phyloP scores from a whole-genome alignment of 2,329 filamentous ascomycete species.

The Lecanicillium sp. region DNA sequence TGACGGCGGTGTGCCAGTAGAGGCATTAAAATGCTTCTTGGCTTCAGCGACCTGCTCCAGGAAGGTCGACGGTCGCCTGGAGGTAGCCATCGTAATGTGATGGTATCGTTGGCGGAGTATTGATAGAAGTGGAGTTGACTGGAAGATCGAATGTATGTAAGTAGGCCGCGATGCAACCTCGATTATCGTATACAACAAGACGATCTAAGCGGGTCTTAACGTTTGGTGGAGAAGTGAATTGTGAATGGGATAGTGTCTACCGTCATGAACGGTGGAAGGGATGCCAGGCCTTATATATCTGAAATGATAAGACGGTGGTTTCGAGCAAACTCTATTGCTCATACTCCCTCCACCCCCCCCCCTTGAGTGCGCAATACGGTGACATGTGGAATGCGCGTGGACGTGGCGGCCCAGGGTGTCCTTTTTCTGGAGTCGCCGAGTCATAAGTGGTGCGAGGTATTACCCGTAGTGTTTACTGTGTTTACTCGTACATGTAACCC shows the following conservation, averaged over 20 bases:
- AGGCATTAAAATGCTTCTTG: conserved; percentile 20
- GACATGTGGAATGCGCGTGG: no score
- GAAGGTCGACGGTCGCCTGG: conserved; percentile 13
- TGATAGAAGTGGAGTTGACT: no score
- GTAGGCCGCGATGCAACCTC: background rate
- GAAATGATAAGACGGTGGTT: no score
- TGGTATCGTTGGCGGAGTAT: conserved; percentile 1
- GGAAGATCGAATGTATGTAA: background rate
- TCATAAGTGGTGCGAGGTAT: no score
- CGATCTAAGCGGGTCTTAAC: background rate
- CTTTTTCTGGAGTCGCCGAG: no score
- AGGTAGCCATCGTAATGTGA: conserved; percentile 8
- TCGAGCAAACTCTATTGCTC: no score
- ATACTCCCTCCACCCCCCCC: no score
- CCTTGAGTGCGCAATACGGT: no score
- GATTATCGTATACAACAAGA: no score
- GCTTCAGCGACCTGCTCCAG: conserved; percentile 21
- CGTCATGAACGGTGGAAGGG: conserved; percentile 32
- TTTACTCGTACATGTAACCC: no score
- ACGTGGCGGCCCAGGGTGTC: no score
- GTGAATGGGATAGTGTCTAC: conserved; percentile 16
- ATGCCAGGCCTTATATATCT: conserved; percentile 23
- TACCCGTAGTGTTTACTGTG: no score
- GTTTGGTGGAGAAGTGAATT: conserved; percentile 2
- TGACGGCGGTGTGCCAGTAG: conserved; percentile 7